A percentile compares a stretch with the other conserved stretches of the same genome.
These are phyloP conservation scores for Aspergillus thermomutatus DNA, from an alignment of 2,329 filamentous ascomycete species.

Conservation along the genomic window DNA sequence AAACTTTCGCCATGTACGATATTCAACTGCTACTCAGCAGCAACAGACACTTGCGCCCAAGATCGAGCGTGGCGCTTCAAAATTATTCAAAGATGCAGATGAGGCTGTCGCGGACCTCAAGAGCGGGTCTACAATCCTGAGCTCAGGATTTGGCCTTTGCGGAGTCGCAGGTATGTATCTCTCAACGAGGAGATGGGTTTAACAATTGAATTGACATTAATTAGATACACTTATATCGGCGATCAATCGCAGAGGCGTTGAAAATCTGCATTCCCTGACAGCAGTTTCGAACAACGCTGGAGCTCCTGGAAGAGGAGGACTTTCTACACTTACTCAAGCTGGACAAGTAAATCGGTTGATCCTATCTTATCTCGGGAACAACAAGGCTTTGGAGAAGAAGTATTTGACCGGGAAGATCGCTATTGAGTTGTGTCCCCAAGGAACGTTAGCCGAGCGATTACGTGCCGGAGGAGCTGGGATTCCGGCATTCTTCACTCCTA, in stretches of 20 bases:
- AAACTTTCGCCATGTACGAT: constrained; percentile 7
- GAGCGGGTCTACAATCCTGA: constrained; percentile 68
- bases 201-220: not conserved
- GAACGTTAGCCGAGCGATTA: constrained; percentile 51
- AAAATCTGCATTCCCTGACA: constrained; percentile 58
- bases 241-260: constrained; percentile 58
- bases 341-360: constrained; percentile 71
- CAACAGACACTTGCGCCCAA: constrained; percentile 21
- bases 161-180: constrained; percentile 61
- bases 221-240: constrained; percentile 69
- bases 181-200: not conserved
- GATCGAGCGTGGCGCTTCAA: constrained; percentile 32
- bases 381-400: constrained; percentile 71
- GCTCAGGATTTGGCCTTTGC: constrained; percentile 78
- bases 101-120: constrained; percentile 68
- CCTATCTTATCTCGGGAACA: constrained; percentile 72
- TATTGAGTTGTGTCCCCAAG: constrained; percentile 73
- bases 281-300: constrained; percentile 82
- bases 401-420: constrained; percentile 72
- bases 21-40: constrained; percentile 18
- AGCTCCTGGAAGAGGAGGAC: constrained; percentile 62
- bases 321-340: constrained; percentile 65
- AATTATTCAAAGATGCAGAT: constrained; percentile 51
- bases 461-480: constrained; percentile 72
- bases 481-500: constrained; percentile 77